Conservation (phyloP, 768 basidiomycete species). For the Peribolospora baueri region DNA sequence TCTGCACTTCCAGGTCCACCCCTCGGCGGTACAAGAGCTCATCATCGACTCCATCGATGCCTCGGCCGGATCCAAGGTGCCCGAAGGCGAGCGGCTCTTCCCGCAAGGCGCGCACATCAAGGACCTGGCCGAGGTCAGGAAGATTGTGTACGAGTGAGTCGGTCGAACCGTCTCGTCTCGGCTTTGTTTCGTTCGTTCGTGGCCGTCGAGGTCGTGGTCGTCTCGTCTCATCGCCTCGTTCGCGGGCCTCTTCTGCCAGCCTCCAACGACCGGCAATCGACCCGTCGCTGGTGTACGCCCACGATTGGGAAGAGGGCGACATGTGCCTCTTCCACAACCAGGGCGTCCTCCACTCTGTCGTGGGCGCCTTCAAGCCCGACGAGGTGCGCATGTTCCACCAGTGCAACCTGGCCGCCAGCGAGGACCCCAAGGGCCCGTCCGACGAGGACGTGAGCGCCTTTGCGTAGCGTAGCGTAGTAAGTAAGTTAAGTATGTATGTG, state of each 20-base stretch:
- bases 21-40: conserved; percentile 6
- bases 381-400: conserved; percentile 18
- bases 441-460: conserved; percentile 33
- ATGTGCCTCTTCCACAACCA: conserved; percentile 70
- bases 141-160: conserved; percentile 60
- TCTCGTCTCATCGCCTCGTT: not conserved
- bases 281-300: conserved; percentile 51
- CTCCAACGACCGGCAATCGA: not conserved
- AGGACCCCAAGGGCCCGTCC: conserved; percentile 41
- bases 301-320: conserved; percentile 60
- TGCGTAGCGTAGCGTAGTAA: conserved; percentile 18
- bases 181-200: conserved; percentile 22
- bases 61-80: conserved; percentile 23
- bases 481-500: conserved; percentile 18
- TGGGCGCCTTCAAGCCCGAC: conserved; percentile 37
- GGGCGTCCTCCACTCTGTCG: conserved; percentile 53
- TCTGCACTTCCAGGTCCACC: conserved; percentile 77
- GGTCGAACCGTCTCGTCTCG: conserved; percentile 63
- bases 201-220: not conserved
- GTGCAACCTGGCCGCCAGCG: conserved; percentile 64
- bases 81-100: conserved; percentile 37
- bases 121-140: conserved; percentile 46
- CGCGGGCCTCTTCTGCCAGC: not conserved
- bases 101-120: conserved; percentile 59
- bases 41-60: conserved; percentile 43